These are phyloP conservation scores for Rubia occidens DNA, from an alignment of 305 asterid species.

Conservation along the genomic window DNA sequence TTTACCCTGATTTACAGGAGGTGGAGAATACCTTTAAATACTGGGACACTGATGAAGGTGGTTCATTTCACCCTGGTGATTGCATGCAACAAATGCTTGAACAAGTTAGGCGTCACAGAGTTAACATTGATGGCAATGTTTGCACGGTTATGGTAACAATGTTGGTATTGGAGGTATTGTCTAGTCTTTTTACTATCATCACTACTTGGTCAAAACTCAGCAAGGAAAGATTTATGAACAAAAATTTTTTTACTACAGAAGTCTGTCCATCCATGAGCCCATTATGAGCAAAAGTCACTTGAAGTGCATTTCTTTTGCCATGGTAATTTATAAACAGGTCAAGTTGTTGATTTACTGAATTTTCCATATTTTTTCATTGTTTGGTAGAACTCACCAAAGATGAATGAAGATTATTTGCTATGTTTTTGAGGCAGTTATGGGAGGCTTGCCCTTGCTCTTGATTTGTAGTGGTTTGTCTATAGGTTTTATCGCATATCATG, in stretches of 20 bases:
- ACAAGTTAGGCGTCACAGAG: constrained; percentile 82
- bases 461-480: background rate
- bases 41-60: constrained; percentile 65
- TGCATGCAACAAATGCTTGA: constrained; percentile 92
- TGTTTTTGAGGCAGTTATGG: background rate
- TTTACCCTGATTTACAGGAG: constrained; percentile 31
- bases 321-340: background rate
- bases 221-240: background rate
- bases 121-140: constrained; percentile 77
- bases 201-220: constrained; percentile 4
- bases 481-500: background rate
- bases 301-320: background rate
- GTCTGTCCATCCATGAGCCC: background rate
- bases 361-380: background rate
- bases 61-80: constrained; percentile 58
- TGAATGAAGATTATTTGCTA: background rate
- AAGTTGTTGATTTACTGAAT: background rate
- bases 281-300: background rate
- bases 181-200: constrained; percentile 7
- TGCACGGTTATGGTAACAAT: constrained; percentile 82
- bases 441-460: constrained; percentile 8
- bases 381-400: background rate
- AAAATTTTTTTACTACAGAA: background rate
- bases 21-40: constrained; percentile 54
- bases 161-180: constrained; percentile 70